A percentile compares a stretch with the other conserved stretches of the same genome.
These are phyloP conservation scores for Aspergillus fischeri DNA, from an alignment of 2,329 filamentous ascomycete genomes.

Conservation along the genomic window DNA sequence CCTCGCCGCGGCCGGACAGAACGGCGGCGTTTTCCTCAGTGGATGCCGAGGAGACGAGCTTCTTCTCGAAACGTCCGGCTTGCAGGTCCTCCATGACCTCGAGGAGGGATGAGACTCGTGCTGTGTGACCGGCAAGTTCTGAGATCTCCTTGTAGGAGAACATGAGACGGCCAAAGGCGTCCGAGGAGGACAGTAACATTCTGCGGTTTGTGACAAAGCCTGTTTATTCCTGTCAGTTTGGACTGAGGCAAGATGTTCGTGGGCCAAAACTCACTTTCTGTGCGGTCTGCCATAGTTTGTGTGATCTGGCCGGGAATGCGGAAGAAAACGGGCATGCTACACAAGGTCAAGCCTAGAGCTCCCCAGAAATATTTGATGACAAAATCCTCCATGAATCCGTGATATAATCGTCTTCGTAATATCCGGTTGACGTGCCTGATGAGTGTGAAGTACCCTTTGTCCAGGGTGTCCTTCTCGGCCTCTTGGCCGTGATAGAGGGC, in stretches of 20 bases:
- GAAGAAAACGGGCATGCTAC: constrained; percentile 94
- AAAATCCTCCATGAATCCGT: constrained; percentile 99
- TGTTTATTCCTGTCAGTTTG: constrained; percentile 17
- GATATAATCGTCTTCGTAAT: constrained; percentile 82
- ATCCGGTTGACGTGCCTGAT: constrained; percentile 99
- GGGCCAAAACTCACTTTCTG: constrained; percentile 48
- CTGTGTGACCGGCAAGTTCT: constrained; percentile 92
- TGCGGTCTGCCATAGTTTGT: constrained; percentile 50
- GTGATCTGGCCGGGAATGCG: constrained; percentile 70
- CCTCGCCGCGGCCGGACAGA: constrained; percentile 72
- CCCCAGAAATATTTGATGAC: constrained; percentile 99
- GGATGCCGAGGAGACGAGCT: constrained; percentile 82
- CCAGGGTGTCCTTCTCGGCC: constrained; percentile 90
- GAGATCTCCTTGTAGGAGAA: constrained; percentile 98
- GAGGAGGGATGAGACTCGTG: constrained; percentile 80
- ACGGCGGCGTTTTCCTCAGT: constrained; percentile 79
- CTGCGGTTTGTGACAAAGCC: constrained; percentile 91
- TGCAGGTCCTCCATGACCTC: constrained; percentile 94
- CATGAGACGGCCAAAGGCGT: constrained; percentile 94
- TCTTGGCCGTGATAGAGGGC: constrained; percentile 89
- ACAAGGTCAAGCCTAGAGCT: constrained; percentile 82
- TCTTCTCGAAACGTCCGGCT: constrained; percentile 89
- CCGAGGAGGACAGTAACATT: constrained; percentile 87
- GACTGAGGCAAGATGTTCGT: not conserved
- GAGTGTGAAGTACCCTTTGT: constrained; percentile 97